Conservation (phyloP, 257 asterid genomes). For the Cruciata laevipes region DNA sequence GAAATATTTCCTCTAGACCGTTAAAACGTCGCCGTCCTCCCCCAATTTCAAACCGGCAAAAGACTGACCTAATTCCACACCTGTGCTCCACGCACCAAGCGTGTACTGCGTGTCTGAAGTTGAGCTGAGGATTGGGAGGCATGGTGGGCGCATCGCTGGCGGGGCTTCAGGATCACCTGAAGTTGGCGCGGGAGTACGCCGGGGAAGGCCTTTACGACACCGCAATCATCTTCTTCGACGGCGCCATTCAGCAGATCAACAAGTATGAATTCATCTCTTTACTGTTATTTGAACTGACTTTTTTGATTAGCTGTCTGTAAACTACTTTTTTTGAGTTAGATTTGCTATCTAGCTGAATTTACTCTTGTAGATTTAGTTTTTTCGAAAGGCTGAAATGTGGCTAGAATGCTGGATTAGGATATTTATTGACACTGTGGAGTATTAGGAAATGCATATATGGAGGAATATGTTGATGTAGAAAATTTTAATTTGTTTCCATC, state of each 20-base stretch:
- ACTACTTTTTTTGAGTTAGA: background rate
- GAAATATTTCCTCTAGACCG: slow-evolving; percentile 14
- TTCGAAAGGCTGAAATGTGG: background rate
- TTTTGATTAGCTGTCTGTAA: background rate
- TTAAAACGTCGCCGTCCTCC: slow-evolving; percentile 53
- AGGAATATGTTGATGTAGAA: background rate
- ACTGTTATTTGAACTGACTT: background rate
- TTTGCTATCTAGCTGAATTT: background rate
- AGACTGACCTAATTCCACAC: background rate
- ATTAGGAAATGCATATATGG: background rate
- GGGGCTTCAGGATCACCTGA: slow-evolving; percentile 85
- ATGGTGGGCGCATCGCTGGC: slow-evolving; percentile 67
- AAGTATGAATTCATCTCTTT: slow-evolving; percentile 37
- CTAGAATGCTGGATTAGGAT: background rate
- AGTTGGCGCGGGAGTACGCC: slow-evolving; percentile 90
- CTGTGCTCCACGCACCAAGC: background rate
- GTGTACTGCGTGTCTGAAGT: background rate
- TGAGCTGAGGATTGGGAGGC: background rate
- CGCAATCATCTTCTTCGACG: slow-evolving; percentile 89
- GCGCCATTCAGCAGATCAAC: slow-evolving; percentile 96
- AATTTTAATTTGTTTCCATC: too few relatives aligned
- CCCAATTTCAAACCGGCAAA: slow-evolving; percentile 1
- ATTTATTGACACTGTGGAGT: background rate
- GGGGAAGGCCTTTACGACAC: slow-evolving; percentile 89
- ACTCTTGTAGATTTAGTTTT: slow-evolving; percentile 7